phyloP scores from a whole-genome alignment of 208 protist genomes.

The Herpetomonas muscarum region DNA sequence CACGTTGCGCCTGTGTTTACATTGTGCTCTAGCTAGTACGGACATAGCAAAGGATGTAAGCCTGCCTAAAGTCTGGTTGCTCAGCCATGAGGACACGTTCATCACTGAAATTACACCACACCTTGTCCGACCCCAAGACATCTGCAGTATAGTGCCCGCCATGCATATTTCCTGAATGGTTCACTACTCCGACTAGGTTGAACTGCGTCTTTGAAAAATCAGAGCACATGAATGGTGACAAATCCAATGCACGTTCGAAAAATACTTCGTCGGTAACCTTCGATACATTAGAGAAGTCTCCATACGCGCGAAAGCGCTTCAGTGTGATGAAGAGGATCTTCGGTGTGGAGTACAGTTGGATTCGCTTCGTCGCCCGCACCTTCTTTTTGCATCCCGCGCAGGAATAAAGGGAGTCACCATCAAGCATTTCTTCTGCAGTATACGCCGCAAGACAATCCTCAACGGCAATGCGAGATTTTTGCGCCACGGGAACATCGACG shows the following conservation, averaged over 20 bases:
- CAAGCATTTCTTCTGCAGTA: slow-evolving; percentile 69
- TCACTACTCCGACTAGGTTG: slow-evolving; percentile 76
- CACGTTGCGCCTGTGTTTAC: no score
- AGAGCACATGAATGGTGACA: slow-evolving; percentile 66
- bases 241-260: slow-evolving; percentile 64
- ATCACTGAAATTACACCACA: slow-evolving; percentile 88
- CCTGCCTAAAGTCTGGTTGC: slow-evolving; percentile 39
- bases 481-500: slow-evolving; percentile 72
- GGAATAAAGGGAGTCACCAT: slow-evolving; percentile 57
- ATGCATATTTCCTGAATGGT: slow-evolving; percentile 88
- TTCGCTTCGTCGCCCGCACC: slow-evolving; percentile 71
- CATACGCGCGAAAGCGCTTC: slow-evolving; percentile 72
- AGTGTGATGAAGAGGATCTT: slow-evolving; percentile 81
- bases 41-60: slow-evolving; percentile 85
- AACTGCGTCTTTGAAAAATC: slow-evolving; percentile 51
- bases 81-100: slow-evolving; percentile 37
- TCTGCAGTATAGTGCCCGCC: slow-evolving; percentile 92
- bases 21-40: neutral
- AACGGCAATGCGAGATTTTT: slow-evolving; percentile 21
- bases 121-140: slow-evolving; percentile 38
- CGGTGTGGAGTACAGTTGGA: slow-evolving; percentile 70
- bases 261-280: slow-evolving; percentile 58
- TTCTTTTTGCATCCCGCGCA: slow-evolving; percentile 61
- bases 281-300: slow-evolving; percentile 70
- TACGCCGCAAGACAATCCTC: slow-evolving; percentile 79